Percentiles rank a stretch among this genome's conserved stretches.
phyloP scores from a whole-genome alignment of 1,284 basidiomycete species.

The Cryptococcus sp. region DNA sequence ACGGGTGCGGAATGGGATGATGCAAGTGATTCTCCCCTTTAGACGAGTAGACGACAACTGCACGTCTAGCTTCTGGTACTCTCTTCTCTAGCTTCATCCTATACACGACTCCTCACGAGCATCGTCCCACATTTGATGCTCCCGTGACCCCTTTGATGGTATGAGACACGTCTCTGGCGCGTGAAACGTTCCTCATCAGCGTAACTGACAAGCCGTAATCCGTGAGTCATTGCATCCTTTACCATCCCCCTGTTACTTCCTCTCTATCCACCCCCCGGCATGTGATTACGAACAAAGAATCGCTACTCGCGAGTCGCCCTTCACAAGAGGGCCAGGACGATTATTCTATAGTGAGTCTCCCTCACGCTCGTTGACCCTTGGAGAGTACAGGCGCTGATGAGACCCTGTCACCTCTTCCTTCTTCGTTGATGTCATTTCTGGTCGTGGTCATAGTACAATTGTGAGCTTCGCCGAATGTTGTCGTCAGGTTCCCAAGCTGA shows the following conservation, averaged over 20 bases:
- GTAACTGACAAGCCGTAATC: not conserved
- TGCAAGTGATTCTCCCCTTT: too few species aligned
- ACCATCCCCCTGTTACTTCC: not conserved
- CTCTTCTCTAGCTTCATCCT: conserved; percentile 2
- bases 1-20: not conserved
- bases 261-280: conserved; percentile 13
- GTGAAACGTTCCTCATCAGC: not conserved
- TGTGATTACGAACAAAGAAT: conserved; percentile 51
- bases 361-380: not conserved
- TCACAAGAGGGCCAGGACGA: conserved; percentile 42
- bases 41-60: not conserved
- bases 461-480: conserved; percentile 19
- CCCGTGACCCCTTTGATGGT: not conserved
- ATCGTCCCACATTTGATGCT: conserved; percentile 1
- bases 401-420: conserved; percentile 1
- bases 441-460: conserved; percentile 37
- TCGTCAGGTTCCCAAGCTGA: conserved; percentile 11
- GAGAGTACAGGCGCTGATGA: not conserved
- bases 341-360: conserved; percentile 46
- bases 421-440: conserved; percentile 2
- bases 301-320: conserved; percentile 50
- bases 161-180: not conserved
- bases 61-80: not conserved
- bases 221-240: conserved; percentile 9
- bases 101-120: not conserved